phyloP scores from a whole-genome alignment of 2,329 filamentous ascomycete genomes.

The Stagonosporopsis cucurbitacearum region DNA sequence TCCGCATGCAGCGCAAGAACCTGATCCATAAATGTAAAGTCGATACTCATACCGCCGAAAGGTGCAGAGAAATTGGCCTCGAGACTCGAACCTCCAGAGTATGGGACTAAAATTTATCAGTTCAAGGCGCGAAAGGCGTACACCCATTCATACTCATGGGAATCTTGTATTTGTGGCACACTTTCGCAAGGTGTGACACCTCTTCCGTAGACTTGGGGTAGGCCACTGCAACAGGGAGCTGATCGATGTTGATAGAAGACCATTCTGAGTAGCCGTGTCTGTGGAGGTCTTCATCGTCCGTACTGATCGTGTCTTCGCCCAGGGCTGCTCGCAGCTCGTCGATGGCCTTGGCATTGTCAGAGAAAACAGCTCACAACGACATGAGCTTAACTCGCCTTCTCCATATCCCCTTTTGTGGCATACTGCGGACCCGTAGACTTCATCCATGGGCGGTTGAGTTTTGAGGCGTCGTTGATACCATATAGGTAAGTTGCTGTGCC shows the following conservation, averaged over 20 bases:
- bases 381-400: conserved; percentile 49
- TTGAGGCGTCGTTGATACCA: conserved; percentile 51
- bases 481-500: conserved; percentile 60
- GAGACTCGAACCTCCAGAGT: conserved; percentile 83
- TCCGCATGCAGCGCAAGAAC: conserved; percentile 80
- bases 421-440: conserved; percentile 50
- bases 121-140: not conserved
- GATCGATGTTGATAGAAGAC: conserved; percentile 71
- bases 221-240: conserved; percentile 68
- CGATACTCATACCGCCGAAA: conserved; percentile 84
- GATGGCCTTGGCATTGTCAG: conserved; percentile 57
- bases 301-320: conserved; percentile 66
- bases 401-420: conserved; percentile 59
- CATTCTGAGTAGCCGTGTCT: conserved; percentile 73
- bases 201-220: conserved; percentile 70
- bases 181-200: conserved; percentile 68
- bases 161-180: conserved; percentile 79
- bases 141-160: conserved; percentile 64
- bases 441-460: conserved; percentile 37
- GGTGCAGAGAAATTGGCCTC: conserved; percentile 92
- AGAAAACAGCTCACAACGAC: not conserved
- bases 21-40: conserved; percentile 86
- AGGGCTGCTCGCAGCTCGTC: conserved; percentile 59
- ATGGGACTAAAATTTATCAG: conserved; percentile 64
- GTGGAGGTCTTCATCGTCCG: conserved; percentile 68